A percentile compares a stretch with the other conserved stretches of the same genome.
Evolutionary conservation across 78 protist genomes (phyloP).

Genomic region (Dictyostelium purpureum): DNA sequence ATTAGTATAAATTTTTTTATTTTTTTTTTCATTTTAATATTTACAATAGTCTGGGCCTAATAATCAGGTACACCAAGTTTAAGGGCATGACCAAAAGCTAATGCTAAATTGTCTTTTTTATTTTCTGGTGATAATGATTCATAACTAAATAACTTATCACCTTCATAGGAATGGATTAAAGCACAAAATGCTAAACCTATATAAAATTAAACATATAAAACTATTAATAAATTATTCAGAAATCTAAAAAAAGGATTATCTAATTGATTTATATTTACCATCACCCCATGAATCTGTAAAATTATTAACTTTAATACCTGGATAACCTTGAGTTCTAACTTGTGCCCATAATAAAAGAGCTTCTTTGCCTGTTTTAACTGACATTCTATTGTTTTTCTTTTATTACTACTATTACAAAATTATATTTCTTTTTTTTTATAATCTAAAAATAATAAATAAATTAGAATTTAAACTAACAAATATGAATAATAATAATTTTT

Average conservation of each 20-base stretch:
- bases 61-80: conserved; percentile 73
- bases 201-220: no score
- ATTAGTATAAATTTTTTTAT: not conserved
- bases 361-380: conserved; percentile 77
- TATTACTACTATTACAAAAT: not conserved
- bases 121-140: conserved; percentile 1
- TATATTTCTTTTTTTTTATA: not conserved
- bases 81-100: conserved; percentile 35
- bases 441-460: no score
- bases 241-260: not conserved
- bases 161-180: conserved; percentile 71
- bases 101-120: conserved; percentile 36
- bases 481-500: no score
- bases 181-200: conserved; percentile 76
- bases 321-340: conserved; percentile 59
- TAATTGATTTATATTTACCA: not conserved
- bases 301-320: conserved; percentile 60
- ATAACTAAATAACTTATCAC: conserved; percentile 62
- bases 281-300: conserved; percentile 76
- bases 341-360: conserved; percentile 76
- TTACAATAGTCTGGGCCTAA: conserved; percentile 61
- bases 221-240: not conserved
- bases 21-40: not conserved
- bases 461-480: no score
- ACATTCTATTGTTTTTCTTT: conserved; percentile 4